These are phyloP conservation scores for Xylariaceae sp. DNA, from an alignment of 2,329 filamentous ascomycete genomes.

Conservation along the genomic window DNA sequence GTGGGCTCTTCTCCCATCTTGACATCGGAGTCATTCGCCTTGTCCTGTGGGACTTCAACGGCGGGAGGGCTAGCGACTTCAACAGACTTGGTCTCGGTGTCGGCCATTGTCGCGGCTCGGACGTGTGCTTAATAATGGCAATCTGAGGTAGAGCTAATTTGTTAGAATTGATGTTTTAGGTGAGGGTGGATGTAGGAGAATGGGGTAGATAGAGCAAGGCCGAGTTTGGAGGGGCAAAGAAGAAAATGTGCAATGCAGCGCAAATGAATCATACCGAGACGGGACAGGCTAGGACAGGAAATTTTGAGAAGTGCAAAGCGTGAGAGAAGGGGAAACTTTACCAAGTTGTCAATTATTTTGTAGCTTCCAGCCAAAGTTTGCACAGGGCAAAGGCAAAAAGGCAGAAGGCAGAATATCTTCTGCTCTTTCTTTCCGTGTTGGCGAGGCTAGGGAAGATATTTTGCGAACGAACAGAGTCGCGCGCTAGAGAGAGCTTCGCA, in stretches of 20 bases:
- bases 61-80: constrained; percentile 42
- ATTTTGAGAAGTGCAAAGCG: background rate
- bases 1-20: constrained; percentile 9
- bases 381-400: too few relatives aligned
- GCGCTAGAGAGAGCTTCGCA: constrained; percentile 22
- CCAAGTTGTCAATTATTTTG: constrained; percentile 4
- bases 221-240: constrained; percentile 19
- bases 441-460: constrained; percentile 22
- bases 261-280: constrained; percentile 12
- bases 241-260: constrained; percentile 9
- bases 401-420: background rate
- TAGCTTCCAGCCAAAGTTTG: background rate
- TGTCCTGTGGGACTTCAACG: constrained; percentile 16
- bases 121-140: background rate
- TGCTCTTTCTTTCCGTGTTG: background rate
- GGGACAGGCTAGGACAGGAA: background rate
- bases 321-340: background rate
- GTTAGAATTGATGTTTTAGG: background rate
- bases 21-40: constrained; percentile 10
- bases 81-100: constrained; percentile 47
- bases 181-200: background rate
- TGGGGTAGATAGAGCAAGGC: background rate
- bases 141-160: background rate
- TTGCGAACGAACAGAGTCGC: constrained; percentile 16
- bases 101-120: constrained; percentile 40